Evolutionary conservation across 2,329 filamentous ascomycete genomes (phyloP).

Genomic region (Fusarium lyarnte): DNA sequence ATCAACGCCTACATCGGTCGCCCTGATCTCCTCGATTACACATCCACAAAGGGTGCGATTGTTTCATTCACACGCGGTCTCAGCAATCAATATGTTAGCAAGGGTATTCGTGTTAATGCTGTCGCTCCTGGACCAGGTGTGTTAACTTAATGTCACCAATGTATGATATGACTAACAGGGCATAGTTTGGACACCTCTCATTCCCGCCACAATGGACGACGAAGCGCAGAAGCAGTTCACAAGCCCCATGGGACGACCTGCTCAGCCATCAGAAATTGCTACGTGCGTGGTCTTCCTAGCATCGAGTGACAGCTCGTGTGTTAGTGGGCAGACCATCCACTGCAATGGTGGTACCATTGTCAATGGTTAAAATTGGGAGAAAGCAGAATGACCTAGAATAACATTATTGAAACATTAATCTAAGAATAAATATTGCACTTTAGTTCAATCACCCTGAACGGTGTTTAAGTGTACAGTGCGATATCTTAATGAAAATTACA

Average conservation of each 20-base stretch:
- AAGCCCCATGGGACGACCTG: slow-evolving; percentile 78
- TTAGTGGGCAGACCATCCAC: slow-evolving; percentile 74
- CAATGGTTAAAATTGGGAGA: slow-evolving; percentile 52
- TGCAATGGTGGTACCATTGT: slow-evolving; percentile 62
- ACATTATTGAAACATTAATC: not conserved
- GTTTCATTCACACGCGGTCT: slow-evolving; percentile 81
- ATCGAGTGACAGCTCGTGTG: slow-evolving; percentile 75
- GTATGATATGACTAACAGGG: not conserved
- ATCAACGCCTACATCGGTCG: slow-evolving; percentile 86
- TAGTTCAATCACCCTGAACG: not conserved
- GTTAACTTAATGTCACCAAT: not conserved
- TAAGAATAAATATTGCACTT: not conserved
- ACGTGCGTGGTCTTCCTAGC: slow-evolving; percentile 85
- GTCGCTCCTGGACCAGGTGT: slow-evolving; percentile 75
- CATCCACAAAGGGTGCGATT: slow-evolving; percentile 80
- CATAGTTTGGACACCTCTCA: slow-evolving; percentile 77
- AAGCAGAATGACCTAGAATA: not conserved
- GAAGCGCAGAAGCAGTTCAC: slow-evolving; percentile 77
- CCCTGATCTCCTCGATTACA: slow-evolving; percentile 84
- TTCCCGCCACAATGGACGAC: slow-evolving; percentile 76
- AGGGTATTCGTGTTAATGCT: slow-evolving; percentile 80
- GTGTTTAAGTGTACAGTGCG: not conserved
- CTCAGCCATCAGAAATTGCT: slow-evolving; percentile 83
- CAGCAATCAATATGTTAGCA: slow-evolving; percentile 76
- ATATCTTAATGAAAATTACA: accelerated